Evolutionary conservation across 345 rosid genomes (phyloP).

Genomic region (Turnera subulata): DNA sequence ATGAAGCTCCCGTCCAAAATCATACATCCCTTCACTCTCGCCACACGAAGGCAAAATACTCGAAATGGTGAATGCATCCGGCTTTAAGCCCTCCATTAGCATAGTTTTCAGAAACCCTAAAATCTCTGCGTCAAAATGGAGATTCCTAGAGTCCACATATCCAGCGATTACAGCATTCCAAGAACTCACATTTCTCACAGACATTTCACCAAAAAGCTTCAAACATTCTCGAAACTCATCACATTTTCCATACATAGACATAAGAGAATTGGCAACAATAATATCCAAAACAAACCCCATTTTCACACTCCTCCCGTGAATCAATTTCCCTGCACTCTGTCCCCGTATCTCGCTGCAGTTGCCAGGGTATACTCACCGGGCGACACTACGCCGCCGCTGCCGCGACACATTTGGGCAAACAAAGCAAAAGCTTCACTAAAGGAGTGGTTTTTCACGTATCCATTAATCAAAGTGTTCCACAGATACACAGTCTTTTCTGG

Average conservation of each 20-base stretch:
- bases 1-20: slow-evolving; percentile 59
- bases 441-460: slow-evolving; percentile 39
- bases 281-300: slow-evolving; percentile 37
- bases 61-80: slow-evolving; percentile 54
- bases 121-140: not conserved
- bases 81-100: slow-evolving; percentile 37
- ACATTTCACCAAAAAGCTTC: slow-evolving; percentile 22
- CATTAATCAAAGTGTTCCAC: slow-evolving; percentile 58
- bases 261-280: slow-evolving; percentile 52
- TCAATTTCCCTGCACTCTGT: slow-evolving; percentile 34
- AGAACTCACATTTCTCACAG: slow-evolving; percentile 6
- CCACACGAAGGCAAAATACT: slow-evolving; percentile 46
- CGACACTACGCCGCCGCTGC: slow-evolving; percentile 24
- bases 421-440: slow-evolving; percentile 32
- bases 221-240: slow-evolving; percentile 24
- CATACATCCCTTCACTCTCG: slow-evolving; percentile 13
- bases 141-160: not conserved
- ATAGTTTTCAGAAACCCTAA: not conserved
- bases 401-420: slow-evolving; percentile 36
- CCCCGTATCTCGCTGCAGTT: slow-evolving; percentile 40
- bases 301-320: slow-evolving; percentile 42
- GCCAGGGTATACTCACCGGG: slow-evolving; percentile 56
- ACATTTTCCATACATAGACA: slow-evolving; percentile 54
- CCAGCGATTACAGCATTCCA: slow-evolving; percentile 13
- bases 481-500: slow-evolving; percentile 27